Base-by-base conservation (phyloP, 306 rosid species). In the Fragaria ananassa region DNA sequence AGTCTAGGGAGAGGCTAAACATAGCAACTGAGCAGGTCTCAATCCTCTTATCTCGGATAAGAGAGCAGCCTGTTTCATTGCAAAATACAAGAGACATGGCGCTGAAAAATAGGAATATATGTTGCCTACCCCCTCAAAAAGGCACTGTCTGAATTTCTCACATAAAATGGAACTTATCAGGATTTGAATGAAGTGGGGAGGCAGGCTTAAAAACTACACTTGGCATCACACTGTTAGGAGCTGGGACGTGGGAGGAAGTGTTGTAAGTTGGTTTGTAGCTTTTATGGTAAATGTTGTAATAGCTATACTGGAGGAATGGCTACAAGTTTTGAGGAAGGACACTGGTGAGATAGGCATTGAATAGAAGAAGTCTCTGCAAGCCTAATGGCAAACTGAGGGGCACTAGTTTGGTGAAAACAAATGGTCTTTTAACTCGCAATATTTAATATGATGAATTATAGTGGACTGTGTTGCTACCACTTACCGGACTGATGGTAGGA, bases 1-100 rank as follows among this genome's bases (percentile, higher is more conserved):
- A 94, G 86, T 94, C 98, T 18, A 84, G 82, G 77, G 98, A 94
- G 76, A 89, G 97, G 71, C 80, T 94, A 31, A 97, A 90, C 77
- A 81, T 87, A 45, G 96, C 98, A 39, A 90, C 92, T 3, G 96
- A 94, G 76, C 97, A 94, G 70, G 89, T 88, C 42, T 84, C 96
- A 14, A 56, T 85, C 63, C 93, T 94, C 72, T 82, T 91, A 53
- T 90, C 97, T 71, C 90, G 87, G 23, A 72, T 91, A 77, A 83
- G 89, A 81, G 98, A 91, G 80, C 91, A 85, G 77, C 94, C 98
- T 8, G 87, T 89, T 79, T 85, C 90, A 18, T 74, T 88, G 50
- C 90, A 90, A 81, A 83, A 85, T 78, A 81, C 82, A 8, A 83
- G 92, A 82, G 96, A 93, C 69, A 78, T 84, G 68, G 79, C 95